Base-by-base conservation (phyloP, 2,329 filamentous ascomycete species). In the Thelonectria rubi region DNA sequence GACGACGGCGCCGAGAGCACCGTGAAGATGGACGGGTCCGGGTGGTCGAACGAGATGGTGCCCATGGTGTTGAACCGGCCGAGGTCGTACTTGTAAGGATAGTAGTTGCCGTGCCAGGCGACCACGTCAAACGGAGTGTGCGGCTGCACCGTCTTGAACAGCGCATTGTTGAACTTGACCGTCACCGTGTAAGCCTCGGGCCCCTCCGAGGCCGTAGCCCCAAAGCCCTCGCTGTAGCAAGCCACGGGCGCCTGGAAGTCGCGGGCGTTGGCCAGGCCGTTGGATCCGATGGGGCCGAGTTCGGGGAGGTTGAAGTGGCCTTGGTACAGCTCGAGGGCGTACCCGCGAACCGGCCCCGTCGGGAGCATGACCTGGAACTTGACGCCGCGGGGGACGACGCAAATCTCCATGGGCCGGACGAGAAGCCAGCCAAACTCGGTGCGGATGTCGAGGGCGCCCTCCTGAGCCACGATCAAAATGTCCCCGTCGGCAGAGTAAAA, bases 401-500 rank as follows among this genome's bases (percentile, higher is more conserved):
- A 87, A 47, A 94, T 92, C 76, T 94, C 91, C 75, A 90, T 89
- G 2, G 91, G 91, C 55, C 91, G 84, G n/a, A 94, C 87, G 45
- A 92, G 84, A 6, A 94, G 79, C 72, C 84, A 86, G 47, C 91
- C 92, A 49, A 94, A 81, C 76, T 94, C 91, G 1, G 91, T 94
- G 70, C 89, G 86, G 64, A 94, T 90, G 71, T 94, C 90, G 40
- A 94, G 78, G 14, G 84, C 82, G 2, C 91, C 91, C 65, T 91
- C 86, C 73, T 94, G 91, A 2, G 90, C 83, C 14, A 94, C 90
- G 64, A 94, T 88, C 58, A 94, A 77, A 69, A 92, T 85, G 74
- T 94, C 91, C 12, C 91, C 91, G 72, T 94, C 91, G 0, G 92
- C 90, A 3, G 90, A 94, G 81, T 94, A 96, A 75, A 94, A 96